Evolutionary conservation across 2,329 filamentous ascomycete genomes (phyloP).

Genomic region (Aspergillus amoenus): DNA sequence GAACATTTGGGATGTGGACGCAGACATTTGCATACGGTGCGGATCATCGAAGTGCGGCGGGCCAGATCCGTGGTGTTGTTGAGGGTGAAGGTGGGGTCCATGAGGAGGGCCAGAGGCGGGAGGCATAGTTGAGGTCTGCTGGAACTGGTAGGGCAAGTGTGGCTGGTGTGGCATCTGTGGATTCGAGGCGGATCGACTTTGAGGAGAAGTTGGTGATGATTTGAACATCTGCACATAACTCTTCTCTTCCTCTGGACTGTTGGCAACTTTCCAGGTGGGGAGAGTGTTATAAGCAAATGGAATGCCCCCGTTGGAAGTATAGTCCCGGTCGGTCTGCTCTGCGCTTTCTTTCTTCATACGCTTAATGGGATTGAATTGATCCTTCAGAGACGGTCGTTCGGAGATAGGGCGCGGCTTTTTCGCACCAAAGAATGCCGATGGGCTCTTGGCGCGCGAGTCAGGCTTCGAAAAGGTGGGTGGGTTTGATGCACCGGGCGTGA

Average conservation of each 20-base stretch:
- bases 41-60: slow-evolving; percentile 75
- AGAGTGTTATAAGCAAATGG: slow-evolving; percentile 79
- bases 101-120: slow-evolving; percentile 73
- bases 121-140: slow-evolving; percentile 68
- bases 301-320: slow-evolving; percentile 76
- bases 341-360: slow-evolving; percentile 67
- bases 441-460: slow-evolving; percentile 48
- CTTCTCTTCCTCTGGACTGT: slow-evolving; percentile 68
- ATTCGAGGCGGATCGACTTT: slow-evolving; percentile 61
- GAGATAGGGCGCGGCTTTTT: slow-evolving; percentile 68
- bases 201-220: slow-evolving; percentile 65
- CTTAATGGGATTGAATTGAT: slow-evolving; percentile 64
- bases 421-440: slow-evolving; percentile 60
- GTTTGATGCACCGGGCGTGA: slow-evolving; percentile 70
- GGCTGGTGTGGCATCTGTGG: slow-evolving; percentile 78
- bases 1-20: slow-evolving; percentile 78
- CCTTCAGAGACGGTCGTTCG: slow-evolving; percentile 54
- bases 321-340: slow-evolving; percentile 58
- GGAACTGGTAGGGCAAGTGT: slow-evolving; percentile 79
- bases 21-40: slow-evolving; percentile 82
- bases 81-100: slow-evolving; percentile 72
- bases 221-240: slow-evolving; percentile 82
- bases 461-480: slow-evolving; percentile 63
- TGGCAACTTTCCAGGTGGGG: slow-evolving; percentile 76
- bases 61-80: slow-evolving; percentile 68